A percentile compares a stretch with the other conserved stretches of the same genome.
Conservation (phyloP, 768 basidiomycete genomes). For the Boletus rex-veris region DNA sequence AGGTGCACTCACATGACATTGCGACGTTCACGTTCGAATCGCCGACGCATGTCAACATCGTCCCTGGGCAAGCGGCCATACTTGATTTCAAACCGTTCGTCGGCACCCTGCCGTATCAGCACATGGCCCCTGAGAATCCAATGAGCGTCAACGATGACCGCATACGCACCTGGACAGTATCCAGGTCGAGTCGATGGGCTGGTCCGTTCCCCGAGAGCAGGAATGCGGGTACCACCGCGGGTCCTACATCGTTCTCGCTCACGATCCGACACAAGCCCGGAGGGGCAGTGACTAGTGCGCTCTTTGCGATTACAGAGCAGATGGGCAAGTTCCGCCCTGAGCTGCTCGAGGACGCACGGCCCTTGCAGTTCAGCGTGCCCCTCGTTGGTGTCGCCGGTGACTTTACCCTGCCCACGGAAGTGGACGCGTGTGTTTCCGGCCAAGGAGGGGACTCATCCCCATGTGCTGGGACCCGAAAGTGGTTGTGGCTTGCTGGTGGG, state of each 20-base stretch:
- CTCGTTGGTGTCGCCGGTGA: constrained; percentile 54
- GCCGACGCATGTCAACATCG: constrained; percentile 32
- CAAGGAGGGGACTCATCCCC: background rate
- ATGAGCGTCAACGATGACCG: constrained; percentile 59
- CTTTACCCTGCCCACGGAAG: constrained; percentile 37
- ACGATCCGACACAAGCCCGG: constrained; percentile 58
- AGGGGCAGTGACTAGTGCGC: constrained; percentile 50
- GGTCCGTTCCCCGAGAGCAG: background rate
- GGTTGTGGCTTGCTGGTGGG: constrained; percentile 60
- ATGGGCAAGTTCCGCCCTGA: constrained; percentile 40
- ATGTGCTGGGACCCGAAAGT: constrained; percentile 10
- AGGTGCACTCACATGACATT: constrained; percentile 44
- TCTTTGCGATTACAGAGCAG: constrained; percentile 49
- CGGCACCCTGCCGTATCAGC: constrained; percentile 46
- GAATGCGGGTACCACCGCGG: background rate
- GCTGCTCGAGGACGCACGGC: constrained; percentile 37
- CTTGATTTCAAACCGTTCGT: constrained; percentile 53
- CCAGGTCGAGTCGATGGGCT: constrained; percentile 27
- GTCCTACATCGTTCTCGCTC: constrained; percentile 33
- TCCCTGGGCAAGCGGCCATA: constrained; percentile 52
- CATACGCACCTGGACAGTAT: constrained; percentile 65
- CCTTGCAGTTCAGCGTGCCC: constrained; percentile 39
- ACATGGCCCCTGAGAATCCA: constrained; percentile 51
- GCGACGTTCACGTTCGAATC: constrained; percentile 54
- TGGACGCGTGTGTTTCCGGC: background rate